A percentile compares a stretch with the other conserved stretches of the same genome.
Conservation (phyloP, 2,329 filamentous ascomycete species). For the Scedosporium apiospermum region DNA sequence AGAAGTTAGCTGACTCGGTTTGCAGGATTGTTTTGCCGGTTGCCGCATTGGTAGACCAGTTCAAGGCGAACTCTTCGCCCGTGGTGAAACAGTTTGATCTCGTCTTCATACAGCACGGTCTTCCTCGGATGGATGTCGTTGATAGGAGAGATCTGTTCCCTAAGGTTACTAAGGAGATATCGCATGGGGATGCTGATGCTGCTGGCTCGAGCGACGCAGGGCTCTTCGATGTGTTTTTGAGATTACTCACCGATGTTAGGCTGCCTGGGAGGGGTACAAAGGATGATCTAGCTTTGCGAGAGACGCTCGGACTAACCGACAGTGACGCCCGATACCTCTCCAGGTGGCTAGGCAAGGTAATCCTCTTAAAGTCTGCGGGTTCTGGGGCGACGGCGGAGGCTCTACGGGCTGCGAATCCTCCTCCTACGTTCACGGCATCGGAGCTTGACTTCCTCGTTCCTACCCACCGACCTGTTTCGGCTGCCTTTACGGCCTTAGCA, state of each 20-base stretch:
- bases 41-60: constrained; percentile 75
- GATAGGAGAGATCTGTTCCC: constrained; percentile 69
- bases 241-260: constrained; percentile 59
- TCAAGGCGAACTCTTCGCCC: constrained; percentile 63
- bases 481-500: constrained; percentile 18
- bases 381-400: constrained; percentile 9
- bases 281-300: constrained; percentile 63
- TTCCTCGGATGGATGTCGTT: constrained; percentile 36
- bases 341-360: constrained; percentile 64
- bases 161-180: constrained; percentile 57
- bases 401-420: constrained; percentile 2
- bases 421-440: constrained; percentile 46
- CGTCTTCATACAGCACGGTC: constrained; percentile 78
- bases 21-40: constrained; percentile 69
- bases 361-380: constrained; percentile 45
- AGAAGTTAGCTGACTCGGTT: neutral
- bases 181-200: constrained; percentile 35
- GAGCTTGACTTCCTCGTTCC: constrained; percentile 63
- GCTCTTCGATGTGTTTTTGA: constrained; percentile 75
- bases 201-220: constrained; percentile 23
- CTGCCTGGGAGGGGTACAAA: constrained; percentile 70
- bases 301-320: constrained; percentile 54
- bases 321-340: constrained; percentile 68
- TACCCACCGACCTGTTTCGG: constrained; percentile 31
- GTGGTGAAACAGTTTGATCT: constrained; percentile 84